Conservation (phyloP, 257 asterid genomes). For the Fraxinus pennsylvanica region DNA sequence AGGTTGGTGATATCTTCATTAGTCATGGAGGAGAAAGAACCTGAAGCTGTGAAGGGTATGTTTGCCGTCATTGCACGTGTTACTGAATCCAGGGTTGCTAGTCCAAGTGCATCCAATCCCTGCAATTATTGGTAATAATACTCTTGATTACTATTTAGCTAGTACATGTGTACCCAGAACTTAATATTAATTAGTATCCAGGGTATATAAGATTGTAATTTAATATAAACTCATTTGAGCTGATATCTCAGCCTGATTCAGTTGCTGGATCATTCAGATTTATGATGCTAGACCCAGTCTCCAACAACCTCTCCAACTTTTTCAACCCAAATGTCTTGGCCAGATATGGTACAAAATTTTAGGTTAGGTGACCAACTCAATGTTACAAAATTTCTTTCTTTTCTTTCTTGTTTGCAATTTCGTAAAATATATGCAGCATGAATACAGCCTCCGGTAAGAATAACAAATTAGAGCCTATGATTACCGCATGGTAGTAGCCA, state of each 20-base stretch:
- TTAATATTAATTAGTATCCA: background rate
- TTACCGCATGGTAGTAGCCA: background rate
- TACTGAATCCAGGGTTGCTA: conserved; percentile 67
- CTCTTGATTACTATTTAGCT: background rate
- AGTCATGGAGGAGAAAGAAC: conserved; percentile 55
- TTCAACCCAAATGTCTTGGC: background rate
- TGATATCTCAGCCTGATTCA: background rate
- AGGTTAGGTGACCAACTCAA: background rate
- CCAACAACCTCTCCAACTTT: background rate
- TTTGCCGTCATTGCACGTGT: conserved; percentile 46
- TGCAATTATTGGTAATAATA: conserved; percentile 26
- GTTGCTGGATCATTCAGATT: conserved; percentile 4
- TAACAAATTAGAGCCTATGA: background rate
- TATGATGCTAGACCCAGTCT: background rate
- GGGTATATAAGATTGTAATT: background rate
- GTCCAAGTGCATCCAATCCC: conserved; percentile 97
- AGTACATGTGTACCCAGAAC: background rate
- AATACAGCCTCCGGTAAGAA: background rate
- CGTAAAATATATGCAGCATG: background rate
- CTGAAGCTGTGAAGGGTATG: conserved; percentile 60
- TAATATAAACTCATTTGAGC: background rate
- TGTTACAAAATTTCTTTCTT: background rate
- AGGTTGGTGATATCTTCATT: conserved; percentile 76
- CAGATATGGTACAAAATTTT: background rate
- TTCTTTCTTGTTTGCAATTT: background rate